Conservation (phyloP, 306 rosid genomes). For the Quillaja saponaria region DNA sequence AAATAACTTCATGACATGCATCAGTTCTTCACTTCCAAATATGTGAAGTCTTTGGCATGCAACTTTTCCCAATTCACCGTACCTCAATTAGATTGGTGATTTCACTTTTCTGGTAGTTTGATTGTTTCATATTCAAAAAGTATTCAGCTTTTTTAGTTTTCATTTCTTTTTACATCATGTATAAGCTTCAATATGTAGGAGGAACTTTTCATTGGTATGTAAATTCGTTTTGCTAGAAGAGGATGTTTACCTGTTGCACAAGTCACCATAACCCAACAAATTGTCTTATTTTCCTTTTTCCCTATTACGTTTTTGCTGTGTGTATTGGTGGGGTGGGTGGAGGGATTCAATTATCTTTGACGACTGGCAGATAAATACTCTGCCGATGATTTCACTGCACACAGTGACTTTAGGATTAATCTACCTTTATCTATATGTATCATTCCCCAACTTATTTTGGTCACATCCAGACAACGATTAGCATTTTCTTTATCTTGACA, state of each 20-base stretch:
- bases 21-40: no score
- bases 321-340: no score
- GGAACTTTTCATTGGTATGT: slow-evolving; percentile 13
- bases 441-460: no score
- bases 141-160: slow-evolving; percentile 22
- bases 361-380: no score
- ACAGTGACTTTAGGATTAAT: no score
- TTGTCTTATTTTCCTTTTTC: no score
- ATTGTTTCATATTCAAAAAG: slow-evolving; percentile 19
- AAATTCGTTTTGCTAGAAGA: background rate
- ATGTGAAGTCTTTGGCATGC: background rate
- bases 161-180: slow-evolving; percentile 6
- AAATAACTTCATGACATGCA: slow-evolving; percentile 47
- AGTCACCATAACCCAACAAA: slow-evolving; percentile 1
- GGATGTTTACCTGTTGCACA: slow-evolving; percentile 30
- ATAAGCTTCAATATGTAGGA: slow-evolving; percentile 27
- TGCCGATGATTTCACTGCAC: no score
- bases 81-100: slow-evolving; percentile 16
- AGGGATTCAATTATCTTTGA: no score
- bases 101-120: slow-evolving; percentile 17
- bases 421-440: no score
- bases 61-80: slow-evolving; percentile 14
- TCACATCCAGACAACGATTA: no score
- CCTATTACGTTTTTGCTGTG: no score
- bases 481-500: no score